Evolutionary conservation across 2,329 filamentous ascomycete genomes (phyloP).

Genomic region (Penicillium sp.): DNA sequence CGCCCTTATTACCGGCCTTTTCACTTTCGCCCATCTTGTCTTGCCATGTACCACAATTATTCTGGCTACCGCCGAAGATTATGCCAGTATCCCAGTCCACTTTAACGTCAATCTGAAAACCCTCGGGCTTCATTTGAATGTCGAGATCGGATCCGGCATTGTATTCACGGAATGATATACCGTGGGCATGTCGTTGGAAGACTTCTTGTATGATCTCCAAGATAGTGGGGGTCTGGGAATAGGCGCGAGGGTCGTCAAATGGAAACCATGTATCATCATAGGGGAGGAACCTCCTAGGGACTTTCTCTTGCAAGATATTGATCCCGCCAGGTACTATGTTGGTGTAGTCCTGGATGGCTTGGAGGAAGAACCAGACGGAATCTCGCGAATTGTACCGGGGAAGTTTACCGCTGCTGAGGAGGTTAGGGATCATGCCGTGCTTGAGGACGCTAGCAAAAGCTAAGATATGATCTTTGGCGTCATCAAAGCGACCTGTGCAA

Average conservation of each 20-base stretch:
- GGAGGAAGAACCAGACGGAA: slow-evolving; percentile 97
- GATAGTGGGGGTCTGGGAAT: slow-evolving; percentile 80
- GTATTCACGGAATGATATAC: slow-evolving; percentile 90
- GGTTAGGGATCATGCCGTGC: slow-evolving; percentile 97
- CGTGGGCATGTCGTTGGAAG: slow-evolving; percentile 85
- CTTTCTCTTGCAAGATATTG: slow-evolving; percentile 73
- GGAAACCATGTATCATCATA: slow-evolving; percentile 96
- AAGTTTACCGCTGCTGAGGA: slow-evolving; percentile 80
- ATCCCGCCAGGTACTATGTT: slow-evolving; percentile 78
- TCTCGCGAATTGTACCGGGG: slow-evolving; percentile 96
- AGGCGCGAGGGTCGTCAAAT: slow-evolving; percentile 78
- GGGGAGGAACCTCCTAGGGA: slow-evolving; percentile 84
- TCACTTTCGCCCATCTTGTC: slow-evolving; percentile 99
- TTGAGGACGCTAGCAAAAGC: slow-evolving; percentile 96
- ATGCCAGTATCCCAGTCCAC: slow-evolving; percentile 92
- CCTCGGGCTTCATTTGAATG: slow-evolving; percentile 87
- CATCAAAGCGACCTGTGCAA: slow-evolving; percentile 82
- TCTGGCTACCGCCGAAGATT: slow-evolving; percentile 90
- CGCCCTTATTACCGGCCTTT: slow-evolving; percentile 85
- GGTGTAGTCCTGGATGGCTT: slow-evolving; percentile 92
- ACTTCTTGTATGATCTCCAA: slow-evolving; percentile 92
- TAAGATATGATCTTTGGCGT: slow-evolving; percentile 91
- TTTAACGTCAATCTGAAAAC: slow-evolving; percentile 88
- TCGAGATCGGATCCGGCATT: slow-evolving; percentile 90
- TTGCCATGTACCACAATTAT: slow-evolving; percentile 99